Evolutionary conservation across 805 yeast species (phyloP).

Genomic region (Starmera dryadoides): DNA sequence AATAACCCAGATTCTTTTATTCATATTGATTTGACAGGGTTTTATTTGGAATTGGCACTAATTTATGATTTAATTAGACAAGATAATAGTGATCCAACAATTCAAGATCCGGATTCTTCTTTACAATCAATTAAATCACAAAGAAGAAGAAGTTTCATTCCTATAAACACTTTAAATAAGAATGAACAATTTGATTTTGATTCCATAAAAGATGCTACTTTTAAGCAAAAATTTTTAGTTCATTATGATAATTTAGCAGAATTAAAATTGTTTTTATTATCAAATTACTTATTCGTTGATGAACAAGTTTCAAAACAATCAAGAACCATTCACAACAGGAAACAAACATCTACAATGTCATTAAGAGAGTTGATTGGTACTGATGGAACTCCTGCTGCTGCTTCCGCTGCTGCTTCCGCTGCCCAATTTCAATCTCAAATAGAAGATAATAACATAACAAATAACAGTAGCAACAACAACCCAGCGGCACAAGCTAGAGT

Average conservation of each 20-base stretch:
- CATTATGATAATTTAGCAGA: conserved; percentile 55
- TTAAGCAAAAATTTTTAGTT: conserved; percentile 41
- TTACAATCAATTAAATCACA: background rate
- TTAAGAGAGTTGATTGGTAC: conserved; percentile 14
- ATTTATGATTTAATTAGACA: conserved; percentile 42
- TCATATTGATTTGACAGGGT: conserved; percentile 49
- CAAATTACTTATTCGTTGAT: conserved; percentile 26
- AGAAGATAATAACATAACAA: background rate
- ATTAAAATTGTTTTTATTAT: conserved; percentile 37
- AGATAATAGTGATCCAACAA: conserved; percentile 1
- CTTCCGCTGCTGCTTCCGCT: no score
- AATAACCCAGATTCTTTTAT: conserved; percentile 49
- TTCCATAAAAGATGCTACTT: conserved; percentile 26
- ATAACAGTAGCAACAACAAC: no score
- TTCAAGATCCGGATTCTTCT: conserved; percentile 4
- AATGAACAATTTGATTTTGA: conserved; percentile 29
- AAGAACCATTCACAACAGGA: conserved; percentile 11
- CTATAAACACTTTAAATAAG: conserved; percentile 9
- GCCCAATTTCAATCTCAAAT: no score
- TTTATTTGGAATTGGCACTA: conserved; percentile 53
- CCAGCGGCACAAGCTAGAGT: no score
- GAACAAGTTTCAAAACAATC: conserved; percentile 12
- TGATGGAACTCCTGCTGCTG: background rate
- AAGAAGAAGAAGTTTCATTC: background rate
- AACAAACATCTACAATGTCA: conserved; percentile 14